Evolutionary conservation across 2,329 filamentous ascomycete genomes (phyloP).

Genomic region (Arthrinium puccinioides): DNA sequence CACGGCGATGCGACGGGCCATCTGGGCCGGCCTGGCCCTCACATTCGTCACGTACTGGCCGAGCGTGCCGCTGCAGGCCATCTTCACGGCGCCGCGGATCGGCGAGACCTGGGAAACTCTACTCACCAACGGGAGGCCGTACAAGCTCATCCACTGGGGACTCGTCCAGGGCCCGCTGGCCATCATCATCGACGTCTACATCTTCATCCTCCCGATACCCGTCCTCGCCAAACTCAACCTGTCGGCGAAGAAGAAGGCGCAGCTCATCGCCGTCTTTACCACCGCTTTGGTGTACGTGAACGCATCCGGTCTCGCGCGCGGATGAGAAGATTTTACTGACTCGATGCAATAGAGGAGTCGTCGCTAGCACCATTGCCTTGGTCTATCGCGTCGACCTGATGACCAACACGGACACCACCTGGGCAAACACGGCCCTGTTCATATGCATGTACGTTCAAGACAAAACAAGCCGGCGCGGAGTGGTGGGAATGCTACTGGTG

Average conservation of each 20-base stretch:
- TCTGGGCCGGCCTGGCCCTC: constrained; percentile 7
- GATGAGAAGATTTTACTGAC: background rate
- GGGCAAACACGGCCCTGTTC: background rate
- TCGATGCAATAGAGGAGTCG: background rate
- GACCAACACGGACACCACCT: background rate
- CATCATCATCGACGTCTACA: constrained; percentile 5
- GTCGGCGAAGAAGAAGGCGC: constrained; percentile 2
- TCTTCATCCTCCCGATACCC: constrained; percentile 8
- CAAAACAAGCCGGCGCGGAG: too few species aligned
- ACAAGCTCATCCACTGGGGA: constrained; percentile 1
- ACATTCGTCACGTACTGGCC: constrained; percentile 4
- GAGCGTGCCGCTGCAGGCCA: constrained; percentile 2
- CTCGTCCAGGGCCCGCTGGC: constrained; percentile 1
- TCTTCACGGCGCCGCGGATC: constrained; percentile 3
- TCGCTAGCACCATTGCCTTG: background rate
- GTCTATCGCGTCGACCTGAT: background rate
- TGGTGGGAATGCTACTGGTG: too few species aligned
- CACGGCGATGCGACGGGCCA: constrained; percentile 5
- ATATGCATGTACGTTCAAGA: background rate
- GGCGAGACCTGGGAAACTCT: constrained; percentile 6
- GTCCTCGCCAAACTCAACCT: constrained; percentile 6
- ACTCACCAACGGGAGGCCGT: background rate
- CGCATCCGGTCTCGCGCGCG: background rate
- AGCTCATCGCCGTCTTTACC: constrained; percentile 7
- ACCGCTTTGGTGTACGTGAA: constrained; percentile 5